Evolutionary conservation across 352 stramenopile species (phyloP), one percentile per base, ranked within the genome.

Genomic region (Phytopythium litorale): DNA sequence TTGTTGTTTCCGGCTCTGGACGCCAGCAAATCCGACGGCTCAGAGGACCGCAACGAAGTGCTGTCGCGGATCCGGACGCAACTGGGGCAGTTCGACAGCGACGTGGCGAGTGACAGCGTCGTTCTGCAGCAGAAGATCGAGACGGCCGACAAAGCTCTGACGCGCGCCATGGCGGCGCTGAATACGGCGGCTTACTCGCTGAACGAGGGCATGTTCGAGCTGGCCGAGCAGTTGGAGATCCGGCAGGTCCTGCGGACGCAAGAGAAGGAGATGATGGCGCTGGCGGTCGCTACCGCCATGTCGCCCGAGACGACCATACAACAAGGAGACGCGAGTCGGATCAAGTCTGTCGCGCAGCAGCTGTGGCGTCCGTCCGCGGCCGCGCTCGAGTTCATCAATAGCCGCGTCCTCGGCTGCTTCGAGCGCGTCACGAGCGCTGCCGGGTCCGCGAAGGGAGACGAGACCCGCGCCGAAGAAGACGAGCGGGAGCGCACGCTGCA

Each of bases 61-160:
- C 63, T 92, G 13, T 72, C 82, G 46, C 52, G 79, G 15, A 91
- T 95, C 46, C 83, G 86, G 4, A 68, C 67, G 0, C 78, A 90
- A 40, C 69, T 95, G 3, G 57, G 78, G 18, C 69, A 74, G 25
- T 85, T 90, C 25, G 86, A 95, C 55, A 68, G 61, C 0, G 73
- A 85, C 54, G 73, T 91, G n/a, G 81, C 82, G n/a, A 80, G 69
- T 50, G 86, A 95, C 51, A 89, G 81, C 6, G 67, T 71, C 28
- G 75, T 89, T 4, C 64, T 95, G 16, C 86, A 87, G 23, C 68
- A 76, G 2, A 95, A 94, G 64, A 92, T 92, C 58, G 86, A 93
- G 46, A 63, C 54, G n/a, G 77, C 83, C 2, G 80, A 93, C 61
- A 80, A 74, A 40, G 73, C 70, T 1, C 73, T 89, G 30, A 84